These are phyloP conservation scores for Podaxis sp. DNA, from an alignment of 768 basidiomycete species.

Conservation along the genomic window DNA sequence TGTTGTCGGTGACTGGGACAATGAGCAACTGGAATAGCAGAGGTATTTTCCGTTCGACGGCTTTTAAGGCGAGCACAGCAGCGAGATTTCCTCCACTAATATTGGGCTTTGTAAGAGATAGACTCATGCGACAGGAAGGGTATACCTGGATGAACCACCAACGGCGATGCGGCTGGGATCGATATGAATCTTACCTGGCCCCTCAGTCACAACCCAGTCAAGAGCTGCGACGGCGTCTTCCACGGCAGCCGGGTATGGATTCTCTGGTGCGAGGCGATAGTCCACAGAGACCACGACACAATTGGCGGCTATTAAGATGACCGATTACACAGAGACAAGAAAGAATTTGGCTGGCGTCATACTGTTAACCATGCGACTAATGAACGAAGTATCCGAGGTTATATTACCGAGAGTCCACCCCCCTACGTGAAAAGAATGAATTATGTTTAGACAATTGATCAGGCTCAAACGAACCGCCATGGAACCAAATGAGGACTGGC, in stretches of 20 bases:
- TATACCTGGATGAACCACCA: constrained; percentile 69
- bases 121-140: neutral
- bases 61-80: constrained; percentile 60
- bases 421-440: constrained; percentile 31
- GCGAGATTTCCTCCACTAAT: constrained; percentile 68
- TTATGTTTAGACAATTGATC: neutral
- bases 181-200: constrained; percentile 38
- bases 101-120: neutral
- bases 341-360: constrained; percentile 12
- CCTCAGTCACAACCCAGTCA: constrained; percentile 53
- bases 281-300: constrained; percentile 65
- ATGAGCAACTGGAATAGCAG: constrained; percentile 60
- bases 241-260: constrained; percentile 67
- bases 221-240: constrained; percentile 68
- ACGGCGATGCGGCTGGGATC: constrained; percentile 57
- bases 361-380: constrained; percentile 58
- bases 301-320: constrained; percentile 39
- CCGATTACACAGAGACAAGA: neutral
- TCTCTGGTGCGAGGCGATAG: constrained; percentile 69
- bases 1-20: constrained; percentile 74
- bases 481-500: constrained; percentile 72
- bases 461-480: constrained; percentile 47
- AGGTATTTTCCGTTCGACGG: constrained; percentile 44
- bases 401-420: constrained; percentile 77
- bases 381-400: constrained; percentile 53